phyloP scores from a whole-genome alignment of 129 eudicot genomes.

The Lonicera japonica region DNA sequence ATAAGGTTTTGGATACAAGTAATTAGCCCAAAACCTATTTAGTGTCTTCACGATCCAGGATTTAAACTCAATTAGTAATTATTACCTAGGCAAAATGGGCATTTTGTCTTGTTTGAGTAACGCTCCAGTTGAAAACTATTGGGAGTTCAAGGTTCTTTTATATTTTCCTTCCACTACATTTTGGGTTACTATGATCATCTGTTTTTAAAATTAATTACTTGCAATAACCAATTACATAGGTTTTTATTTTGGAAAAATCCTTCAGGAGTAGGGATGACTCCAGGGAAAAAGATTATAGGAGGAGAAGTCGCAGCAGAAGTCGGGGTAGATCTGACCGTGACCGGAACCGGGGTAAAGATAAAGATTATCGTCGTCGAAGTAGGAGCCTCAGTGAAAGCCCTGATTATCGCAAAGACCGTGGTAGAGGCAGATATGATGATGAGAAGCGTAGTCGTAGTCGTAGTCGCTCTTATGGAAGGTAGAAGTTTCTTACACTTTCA shows the following conservation, averaged over 20 bases:
- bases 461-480: slow-evolving; percentile 86
- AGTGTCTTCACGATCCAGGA: too few species aligned
- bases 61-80: too few species aligned
- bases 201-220: too few species aligned
- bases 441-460: slow-evolving; percentile 56
- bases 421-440: slow-evolving; percentile 70
- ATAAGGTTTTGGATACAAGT: too few species aligned
- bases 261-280: slow-evolving; percentile 61
- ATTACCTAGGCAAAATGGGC: too few species aligned
- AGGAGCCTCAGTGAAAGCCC: slow-evolving; percentile 82
- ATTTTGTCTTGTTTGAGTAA: too few species aligned
- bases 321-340: slow-evolving; percentile 69
- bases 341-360: slow-evolving; percentile 52
- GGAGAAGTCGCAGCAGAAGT: slow-evolving; percentile 87
- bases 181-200: too few species aligned
- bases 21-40: too few species aligned
- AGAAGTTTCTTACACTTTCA: not conserved
- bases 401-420: slow-evolving; percentile 66
- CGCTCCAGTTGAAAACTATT: too few species aligned
- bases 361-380: slow-evolving; percentile 52
- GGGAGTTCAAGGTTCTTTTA: too few species aligned
- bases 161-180: too few species aligned
- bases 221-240: not conserved
- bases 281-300: slow-evolving; percentile 54
- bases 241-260: slow-evolving; percentile 1